Percentiles rank a stretch among this genome's conserved stretches.
phyloP scores from a whole-genome alignment of 1,284 basidiomycete species.

The Ceratobasidium sp. region DNA sequence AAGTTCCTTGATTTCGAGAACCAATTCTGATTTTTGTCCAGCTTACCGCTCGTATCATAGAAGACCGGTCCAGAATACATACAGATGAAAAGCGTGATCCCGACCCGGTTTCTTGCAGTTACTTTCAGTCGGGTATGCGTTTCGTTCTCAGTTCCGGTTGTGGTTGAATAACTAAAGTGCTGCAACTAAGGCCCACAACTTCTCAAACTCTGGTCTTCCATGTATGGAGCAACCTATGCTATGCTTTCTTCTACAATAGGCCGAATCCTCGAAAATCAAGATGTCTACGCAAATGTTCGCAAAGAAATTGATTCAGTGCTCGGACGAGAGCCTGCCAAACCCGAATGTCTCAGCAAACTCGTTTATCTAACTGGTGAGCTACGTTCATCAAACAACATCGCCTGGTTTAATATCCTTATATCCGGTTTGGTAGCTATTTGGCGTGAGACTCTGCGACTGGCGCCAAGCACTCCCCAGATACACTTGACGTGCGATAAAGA shows the following conservation, averaged over 20 bases:
- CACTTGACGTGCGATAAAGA: slow-evolving; percentile 42
- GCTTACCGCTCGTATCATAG: slow-evolving; percentile 2
- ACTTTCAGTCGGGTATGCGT: slow-evolving; percentile 45
- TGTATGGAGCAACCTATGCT: slow-evolving; percentile 47
- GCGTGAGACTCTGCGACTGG: slow-evolving; percentile 47
- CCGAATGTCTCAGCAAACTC: slow-evolving; percentile 44
- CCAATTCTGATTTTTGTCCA: slow-evolving; percentile 42
- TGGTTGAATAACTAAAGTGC: too few species aligned
- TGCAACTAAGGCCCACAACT: slow-evolving; percentile 40
- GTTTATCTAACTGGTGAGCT: slow-evolving; percentile 46
- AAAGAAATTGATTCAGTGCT: slow-evolving; percentile 48
- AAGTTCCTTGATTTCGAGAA: background rate
- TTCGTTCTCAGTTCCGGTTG: background rate
- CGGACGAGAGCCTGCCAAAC: slow-evolving; percentile 41
- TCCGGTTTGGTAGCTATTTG: slow-evolving; percentile 44
- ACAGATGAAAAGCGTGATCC: slow-evolving; percentile 41
- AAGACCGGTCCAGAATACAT: slow-evolving; percentile 41
- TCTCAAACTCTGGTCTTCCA: slow-evolving; percentile 49
- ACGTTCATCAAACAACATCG: background rate
- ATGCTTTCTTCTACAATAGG: slow-evolving; percentile 43
- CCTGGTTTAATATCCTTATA: background rate
- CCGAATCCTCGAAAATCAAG: slow-evolving; percentile 46
- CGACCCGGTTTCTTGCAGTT: slow-evolving; percentile 47
- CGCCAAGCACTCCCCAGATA: slow-evolving; percentile 45
- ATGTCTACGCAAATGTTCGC: slow-evolving; percentile 45